Conservation (phyloP, 257 asterid species). For the Mitragyna speciosa region DNA sequence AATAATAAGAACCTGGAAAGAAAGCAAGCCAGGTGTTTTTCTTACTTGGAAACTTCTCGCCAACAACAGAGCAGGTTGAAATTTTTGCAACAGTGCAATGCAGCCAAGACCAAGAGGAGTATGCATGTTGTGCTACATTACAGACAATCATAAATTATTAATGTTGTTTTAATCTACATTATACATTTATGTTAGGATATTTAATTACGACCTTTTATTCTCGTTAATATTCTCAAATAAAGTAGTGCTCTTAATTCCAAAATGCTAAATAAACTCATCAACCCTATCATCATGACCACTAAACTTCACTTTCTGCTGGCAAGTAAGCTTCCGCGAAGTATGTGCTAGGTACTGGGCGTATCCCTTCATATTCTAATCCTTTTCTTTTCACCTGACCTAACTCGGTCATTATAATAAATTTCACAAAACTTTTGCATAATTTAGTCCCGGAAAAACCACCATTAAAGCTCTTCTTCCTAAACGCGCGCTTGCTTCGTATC, state of each 20-base stretch:
- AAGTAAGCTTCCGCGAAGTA: constrained; percentile 29
- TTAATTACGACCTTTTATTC: too few species aligned
- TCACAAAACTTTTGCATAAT: constrained; percentile 37
- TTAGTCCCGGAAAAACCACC: constrained; percentile 25
- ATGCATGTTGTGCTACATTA: constrained; percentile 1
- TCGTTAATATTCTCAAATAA: neutral
- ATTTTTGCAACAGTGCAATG: neutral
- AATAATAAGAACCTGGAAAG: neutral
- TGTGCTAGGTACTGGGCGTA: neutral
- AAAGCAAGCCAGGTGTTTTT: neutral
- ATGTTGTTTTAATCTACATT: too few species aligned
- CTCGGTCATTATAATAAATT: constrained; percentile 33
- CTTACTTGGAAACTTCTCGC: constrained; percentile 30
- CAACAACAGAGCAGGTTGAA: constrained; percentile 12
- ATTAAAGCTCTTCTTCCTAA: constrained; percentile 26
- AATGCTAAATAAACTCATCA: neutral
- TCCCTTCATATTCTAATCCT: constrained; percentile 11
- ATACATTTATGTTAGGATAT: too few species aligned
- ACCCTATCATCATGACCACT: neutral
- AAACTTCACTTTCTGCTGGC: constrained; percentile 35
- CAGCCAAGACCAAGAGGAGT: neutral
- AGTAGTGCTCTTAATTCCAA: too few species aligned
- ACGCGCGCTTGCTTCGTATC: constrained; percentile 46
- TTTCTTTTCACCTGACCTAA: constrained; percentile 52
- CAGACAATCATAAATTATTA: neutral